Evolutionary conservation across 495 filamentous ascomycete species (phyloP).

Genomic region (Tuber brumale): DNA sequence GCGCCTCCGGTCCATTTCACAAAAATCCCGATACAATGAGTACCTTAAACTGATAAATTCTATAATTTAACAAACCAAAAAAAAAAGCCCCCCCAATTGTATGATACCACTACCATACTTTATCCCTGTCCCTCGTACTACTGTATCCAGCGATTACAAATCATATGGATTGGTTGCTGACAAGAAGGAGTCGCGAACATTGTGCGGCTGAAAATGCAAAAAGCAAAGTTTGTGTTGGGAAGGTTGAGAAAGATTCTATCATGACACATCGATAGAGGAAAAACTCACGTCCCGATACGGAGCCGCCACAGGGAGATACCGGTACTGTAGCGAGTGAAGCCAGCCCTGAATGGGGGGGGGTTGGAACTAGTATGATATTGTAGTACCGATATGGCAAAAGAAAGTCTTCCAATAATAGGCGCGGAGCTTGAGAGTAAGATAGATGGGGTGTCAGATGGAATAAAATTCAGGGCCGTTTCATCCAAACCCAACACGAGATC

Average conservation of each 20-base stretch:
- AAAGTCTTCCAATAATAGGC: constrained; percentile 24
- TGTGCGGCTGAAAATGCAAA: background rate
- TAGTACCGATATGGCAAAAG: constrained; percentile 17
- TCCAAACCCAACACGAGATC: background rate
- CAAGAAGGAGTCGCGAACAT: background rate
- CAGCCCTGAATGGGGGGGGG: background rate
- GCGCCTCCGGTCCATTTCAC: too few relatives aligned
- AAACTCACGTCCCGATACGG: constrained; percentile 23
- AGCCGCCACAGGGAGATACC: constrained; percentile 36
- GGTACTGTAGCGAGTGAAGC: background rate
- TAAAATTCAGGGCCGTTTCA: constrained; percentile 3
- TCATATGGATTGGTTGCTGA: background rate
- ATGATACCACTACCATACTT: too few relatives aligned
- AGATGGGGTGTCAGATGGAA: constrained; percentile 6
- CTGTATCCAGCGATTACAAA: background rate
- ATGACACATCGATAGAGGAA: background rate
- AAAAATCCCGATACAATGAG: too few relatives aligned
- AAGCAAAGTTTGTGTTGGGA: background rate
- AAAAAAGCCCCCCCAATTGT: too few relatives aligned
- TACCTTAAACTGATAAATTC: too few relatives aligned
- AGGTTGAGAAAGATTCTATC: background rate
- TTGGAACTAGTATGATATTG: background rate
- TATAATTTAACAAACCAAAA: too few relatives aligned
- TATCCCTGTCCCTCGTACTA: too few relatives aligned
- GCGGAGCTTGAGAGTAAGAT: constrained; percentile 8